Percentiles rank a stretch among this genome's conserved stretches.
Conservation (phyloP, 179 eudicot species). For the Carnegiea gigantea region DNA sequence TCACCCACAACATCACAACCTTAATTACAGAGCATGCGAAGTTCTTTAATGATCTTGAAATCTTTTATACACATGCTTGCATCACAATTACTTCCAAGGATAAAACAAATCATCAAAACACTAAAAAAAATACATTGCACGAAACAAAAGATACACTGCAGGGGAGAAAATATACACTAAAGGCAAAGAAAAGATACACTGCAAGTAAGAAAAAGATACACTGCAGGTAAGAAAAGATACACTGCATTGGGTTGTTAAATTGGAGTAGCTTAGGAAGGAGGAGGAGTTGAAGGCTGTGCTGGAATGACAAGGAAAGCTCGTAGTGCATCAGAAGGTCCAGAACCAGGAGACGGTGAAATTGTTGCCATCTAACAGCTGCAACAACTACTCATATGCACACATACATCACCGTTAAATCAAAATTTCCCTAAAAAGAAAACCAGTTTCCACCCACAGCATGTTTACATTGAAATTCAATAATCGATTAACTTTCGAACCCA, state of each 20-base stretch:
- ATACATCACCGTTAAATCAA: constrained; percentile 20
- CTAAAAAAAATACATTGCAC: too few relatives aligned
- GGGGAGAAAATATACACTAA: too few relatives aligned
- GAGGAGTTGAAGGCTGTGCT: constrained; percentile 22
- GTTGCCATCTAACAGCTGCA: constrained; percentile 41
- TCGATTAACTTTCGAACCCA: background rate
- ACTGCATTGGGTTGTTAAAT: constrained; percentile 29
- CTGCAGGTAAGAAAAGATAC: too few relatives aligned
- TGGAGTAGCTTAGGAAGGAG: constrained; percentile 13
- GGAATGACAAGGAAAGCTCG: constrained; percentile 27
- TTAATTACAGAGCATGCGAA: too few relatives aligned
- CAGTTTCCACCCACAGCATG: background rate
- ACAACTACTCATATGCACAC: constrained; percentile 17
- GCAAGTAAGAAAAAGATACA: too few relatives aligned
- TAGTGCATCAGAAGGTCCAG: constrained; percentile 29
- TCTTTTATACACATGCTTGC: too few relatives aligned
- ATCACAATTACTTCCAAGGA: too few relatives aligned
- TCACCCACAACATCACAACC: too few relatives aligned
- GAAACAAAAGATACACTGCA: too few relatives aligned
- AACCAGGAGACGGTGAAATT: constrained; percentile 43
- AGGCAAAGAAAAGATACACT: too few relatives aligned
- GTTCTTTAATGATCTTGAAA: too few relatives aligned
- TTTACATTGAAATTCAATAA: background rate
- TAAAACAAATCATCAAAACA: too few relatives aligned
- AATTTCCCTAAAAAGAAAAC: background rate